Base-by-base conservation (phyloP, 768 basidiomycete species). In the Macrolepiota fuliginosa region DNA sequence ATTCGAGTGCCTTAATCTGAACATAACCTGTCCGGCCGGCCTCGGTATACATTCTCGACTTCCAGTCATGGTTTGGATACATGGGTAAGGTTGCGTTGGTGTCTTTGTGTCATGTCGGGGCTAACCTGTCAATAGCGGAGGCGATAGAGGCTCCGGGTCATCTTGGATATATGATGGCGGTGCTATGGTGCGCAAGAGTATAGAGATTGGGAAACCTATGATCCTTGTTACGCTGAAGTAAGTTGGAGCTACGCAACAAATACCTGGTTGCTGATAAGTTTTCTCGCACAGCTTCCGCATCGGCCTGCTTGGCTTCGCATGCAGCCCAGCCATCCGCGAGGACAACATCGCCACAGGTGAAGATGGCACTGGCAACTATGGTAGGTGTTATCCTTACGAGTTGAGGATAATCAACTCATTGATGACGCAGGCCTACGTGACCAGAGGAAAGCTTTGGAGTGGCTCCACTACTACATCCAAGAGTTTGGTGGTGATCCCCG, bases 1-100 rank as follows among this genome's bases (percentile, higher is more conserved):
- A 71, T 90, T 91, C 39, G 87, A 90, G 56, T 92, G 91, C 72
- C 77, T 92, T 24, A 92, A 91, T 69, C 71, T 92, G 62, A 91
- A 90, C 72, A 89, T 92, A 56, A 90, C 89, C n/a, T 82, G 83
- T 59, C 91, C 91, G 10, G 84, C 81, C 25, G 83, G 82, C 17
- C 75, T 86, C 19, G 77, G 72, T 3, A 66, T 80, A 2, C 75
- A 76, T 50, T 86, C 88, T 42, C 79, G 76, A 46, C 63, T 88
- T 15, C 91, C 91, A 5, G 90, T 92, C 65, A 91, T 92, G 90
- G 71, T 91, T 49, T 92, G 90, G 91, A 77, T 92, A n/a, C 91
- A 92, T 74, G 91, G 91, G 90, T 92, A 66, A 53, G 59, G 12
- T 7, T 45, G 19, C 47, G 85, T 76, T 32, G 29, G 24, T 53